These are phyloP conservation scores for Cantharellus anzutake DNA, from an alignment of 768 basidiomycete species.

Conservation along the genomic window DNA sequence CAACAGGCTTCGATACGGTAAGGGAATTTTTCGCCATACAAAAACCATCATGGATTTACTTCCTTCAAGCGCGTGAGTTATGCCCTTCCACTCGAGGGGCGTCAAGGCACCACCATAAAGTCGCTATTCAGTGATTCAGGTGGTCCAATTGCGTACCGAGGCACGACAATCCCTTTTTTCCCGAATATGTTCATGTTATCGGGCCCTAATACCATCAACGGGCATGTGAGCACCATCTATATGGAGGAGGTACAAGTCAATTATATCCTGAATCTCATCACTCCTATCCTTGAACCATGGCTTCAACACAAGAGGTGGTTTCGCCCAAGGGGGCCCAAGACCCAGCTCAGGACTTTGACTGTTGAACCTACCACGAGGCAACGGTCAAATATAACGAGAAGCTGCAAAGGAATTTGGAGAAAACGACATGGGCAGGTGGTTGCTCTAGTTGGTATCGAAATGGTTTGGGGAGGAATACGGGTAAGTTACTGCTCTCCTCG, in stretches of 20 bases:
- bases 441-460: background rate
- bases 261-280: slow-evolving; percentile 12
- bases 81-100: background rate
- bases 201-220: slow-evolving; percentile 38
- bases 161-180: slow-evolving; percentile 34
- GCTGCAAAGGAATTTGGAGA: background rate
- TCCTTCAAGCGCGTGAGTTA: background rate
- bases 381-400: background rate
- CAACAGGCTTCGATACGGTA: background rate
- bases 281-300: background rate
- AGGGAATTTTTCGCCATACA: slow-evolving; percentile 3
- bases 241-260: slow-evolving; percentile 36
- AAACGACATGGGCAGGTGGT: background rate
- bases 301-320: background rate
- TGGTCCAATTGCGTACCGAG: slow-evolving; percentile 34
- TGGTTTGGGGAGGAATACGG: background rate
- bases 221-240: slow-evolving; percentile 39
- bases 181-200: slow-evolving; percentile 33
- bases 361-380: background rate
- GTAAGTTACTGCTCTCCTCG: background rate
- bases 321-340: background rate
- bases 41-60: too few species aligned
- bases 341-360: background rate
- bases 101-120: slow-evolving; percentile 15
- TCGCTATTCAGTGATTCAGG: slow-evolving; percentile 31